A percentile compares a stretch with the other conserved stretches of the same genome.
These are phyloP conservation scores for Yarrowia porcina DNA, from an alignment of 805 yeast species.

Conservation along the genomic window DNA sequence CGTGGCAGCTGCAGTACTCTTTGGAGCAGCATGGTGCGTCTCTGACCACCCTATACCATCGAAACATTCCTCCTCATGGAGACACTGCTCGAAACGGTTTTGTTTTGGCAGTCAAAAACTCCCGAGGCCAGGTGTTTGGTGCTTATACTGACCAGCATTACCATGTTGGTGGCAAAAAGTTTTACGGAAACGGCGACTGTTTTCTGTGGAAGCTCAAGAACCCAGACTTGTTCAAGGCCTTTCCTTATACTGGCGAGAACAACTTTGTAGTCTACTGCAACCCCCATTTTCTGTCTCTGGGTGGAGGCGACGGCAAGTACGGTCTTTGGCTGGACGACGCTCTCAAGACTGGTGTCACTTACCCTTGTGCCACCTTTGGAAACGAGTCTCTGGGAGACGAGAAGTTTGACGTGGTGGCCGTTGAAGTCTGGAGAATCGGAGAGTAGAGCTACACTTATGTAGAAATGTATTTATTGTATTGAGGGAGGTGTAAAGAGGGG, in stretches of 20 bases:
- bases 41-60: constrained; percentile 63
- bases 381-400: constrained; percentile 68
- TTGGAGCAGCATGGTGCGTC: constrained; percentile 92
- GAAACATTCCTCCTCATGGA: constrained; percentile 36
- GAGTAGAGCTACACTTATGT: not conserved
- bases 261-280: constrained; percentile 84
- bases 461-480: constrained; percentile 16
- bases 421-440: constrained; percentile 79
- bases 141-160: constrained; percentile 68
- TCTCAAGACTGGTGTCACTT: constrained; percentile 71
- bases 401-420: constrained; percentile 68
- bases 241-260: constrained; percentile 82
- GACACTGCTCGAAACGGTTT: constrained; percentile 58
- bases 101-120: constrained; percentile 68
- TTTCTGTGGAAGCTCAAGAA: constrained; percentile 77
- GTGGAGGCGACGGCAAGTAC: constrained; percentile 89
- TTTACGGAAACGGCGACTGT: constrained; percentile 93
- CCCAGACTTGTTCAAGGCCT: constrained; percentile 58
- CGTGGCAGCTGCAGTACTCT: constrained; percentile 79
- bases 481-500: too few relatives aligned
- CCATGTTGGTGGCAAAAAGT: constrained; percentile 64
- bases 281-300: constrained; percentile 71
- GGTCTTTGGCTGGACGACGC: constrained; percentile 85
- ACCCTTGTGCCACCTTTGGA: constrained; percentile 79
- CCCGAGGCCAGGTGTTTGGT: constrained; percentile 64